Percentiles rank a stretch among this genome's conserved stretches.
Evolutionary conservation across 176 grass and related monocot species (phyloP).

Genomic region (Metroxylon sagu): DNA sequence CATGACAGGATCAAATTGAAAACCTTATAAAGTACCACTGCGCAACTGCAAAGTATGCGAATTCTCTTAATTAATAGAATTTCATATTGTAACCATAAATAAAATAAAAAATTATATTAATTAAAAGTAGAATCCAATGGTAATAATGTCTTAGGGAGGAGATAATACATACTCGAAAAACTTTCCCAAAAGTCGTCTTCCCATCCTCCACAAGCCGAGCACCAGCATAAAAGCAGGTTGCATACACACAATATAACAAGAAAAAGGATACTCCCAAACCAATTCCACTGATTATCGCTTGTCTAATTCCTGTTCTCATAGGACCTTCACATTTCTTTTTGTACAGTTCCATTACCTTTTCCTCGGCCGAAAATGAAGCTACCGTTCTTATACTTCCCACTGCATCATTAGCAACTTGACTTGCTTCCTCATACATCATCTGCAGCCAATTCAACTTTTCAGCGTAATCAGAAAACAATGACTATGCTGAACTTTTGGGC

Average conservation of each 20-base stretch:
- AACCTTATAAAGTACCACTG: too few relatives aligned
- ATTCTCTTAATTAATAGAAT: too few relatives aligned
- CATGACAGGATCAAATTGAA: too few relatives aligned
- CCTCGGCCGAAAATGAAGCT: slow-evolving; percentile 73
- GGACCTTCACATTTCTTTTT: slow-evolving; percentile 82
- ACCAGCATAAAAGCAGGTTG: slow-evolving; percentile 84
- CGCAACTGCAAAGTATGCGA: too few relatives aligned
- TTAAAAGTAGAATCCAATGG: too few relatives aligned
- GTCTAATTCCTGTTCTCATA: slow-evolving; percentile 59
- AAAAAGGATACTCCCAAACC: slow-evolving; percentile 95
- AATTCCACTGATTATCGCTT: slow-evolving; percentile 69
- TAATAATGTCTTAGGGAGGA: neutral
- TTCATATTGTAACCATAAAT: too few relatives aligned
- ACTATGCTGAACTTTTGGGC: neutral
- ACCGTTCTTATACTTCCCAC: slow-evolving; percentile 85
- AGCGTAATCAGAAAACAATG: neutral
- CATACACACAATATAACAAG: slow-evolving; percentile 85
- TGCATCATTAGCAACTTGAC: slow-evolving; percentile 88
- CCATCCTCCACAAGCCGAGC: slow-evolving; percentile 64
- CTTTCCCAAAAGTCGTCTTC: slow-evolving; percentile 88
- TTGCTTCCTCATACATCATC: slow-evolving; percentile 92
- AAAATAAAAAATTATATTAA: too few relatives aligned
- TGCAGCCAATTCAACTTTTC: slow-evolving; percentile 11
- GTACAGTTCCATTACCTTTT: slow-evolving; percentile 84
- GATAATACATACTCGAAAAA: slow-evolving; percentile 63